Evolutionary conservation across 2,329 filamentous ascomycete species (phyloP), one percentile per base, ranked within the genome.

Genomic region (Aspergillus latus): DNA sequence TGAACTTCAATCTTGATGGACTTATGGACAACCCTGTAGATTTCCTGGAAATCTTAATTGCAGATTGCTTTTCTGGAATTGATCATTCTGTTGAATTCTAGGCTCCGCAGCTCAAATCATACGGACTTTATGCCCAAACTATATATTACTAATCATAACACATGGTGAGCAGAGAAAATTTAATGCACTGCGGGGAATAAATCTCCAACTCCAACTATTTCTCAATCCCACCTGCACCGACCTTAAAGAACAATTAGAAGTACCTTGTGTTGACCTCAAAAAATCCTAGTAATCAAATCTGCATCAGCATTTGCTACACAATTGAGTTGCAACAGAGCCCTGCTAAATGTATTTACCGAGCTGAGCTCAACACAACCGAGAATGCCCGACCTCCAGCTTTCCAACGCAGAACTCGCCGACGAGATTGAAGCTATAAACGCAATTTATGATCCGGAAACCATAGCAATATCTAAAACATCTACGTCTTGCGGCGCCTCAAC

Each of bases 381-480:
- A 43, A 66, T 62, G 55, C 37, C 60, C 40, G 50, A 58, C 36
- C 59, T 67, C 34, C 64, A 67, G 10, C 52, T 59, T 13, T 47
- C 71, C 61, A 74, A 71, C 16, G 60, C 63, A 50, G 77, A 79
- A 16, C 72, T 80, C 4, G 71, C 71, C 13, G 76, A 80, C 62
- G 78, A 80, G 66, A 72, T 78, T 30, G 75, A 77, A 62, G 76
- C 77, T 21, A 73, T 80, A 60, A 78, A 78, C 59, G 75, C 78
- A 60, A 82, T 88, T 67, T 90, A 89, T 76, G 81, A 83, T 61
- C 80, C 86, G 58, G 82, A 87, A 64, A 86, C 84, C 13, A 77
- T 87, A 72, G 83, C 80, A 13, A 50, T 74, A 40, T 70, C 64
- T 30, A 63, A 59, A 40, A 65, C 59, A 37, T 56, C 57, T 16